A percentile compares a stretch with the other conserved stretches of the same genome.
Conservation (phyloP, 306 rosid species). For the Lagenaria siceraria region DNA sequence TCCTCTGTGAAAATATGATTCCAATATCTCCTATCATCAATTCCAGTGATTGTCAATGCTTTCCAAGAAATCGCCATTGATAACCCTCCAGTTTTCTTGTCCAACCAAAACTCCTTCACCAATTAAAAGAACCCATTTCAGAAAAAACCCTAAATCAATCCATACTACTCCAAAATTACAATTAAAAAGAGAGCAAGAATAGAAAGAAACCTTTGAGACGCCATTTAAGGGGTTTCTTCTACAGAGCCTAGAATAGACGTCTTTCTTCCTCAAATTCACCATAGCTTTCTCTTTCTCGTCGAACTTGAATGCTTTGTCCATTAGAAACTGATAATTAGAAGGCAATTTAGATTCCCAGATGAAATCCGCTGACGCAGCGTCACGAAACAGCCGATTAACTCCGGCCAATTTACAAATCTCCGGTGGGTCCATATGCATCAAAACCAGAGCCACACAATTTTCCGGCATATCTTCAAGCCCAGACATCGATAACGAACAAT, state of each 20-base stretch:
- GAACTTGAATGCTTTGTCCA: conserved; percentile 30
- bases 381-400: conserved; percentile 54
- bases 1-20: conserved; percentile 50
- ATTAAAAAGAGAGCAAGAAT: background rate
- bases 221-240: conserved; percentile 42
- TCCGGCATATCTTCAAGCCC: conserved; percentile 77
- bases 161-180: background rate
- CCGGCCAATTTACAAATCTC: conserved; percentile 64
- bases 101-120: conserved; percentile 66
- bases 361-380: conserved; percentile 77
- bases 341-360: conserved; percentile 85
- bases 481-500: conserved; percentile 14
- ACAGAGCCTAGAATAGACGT: conserved; percentile 57
- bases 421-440: conserved; percentile 52
- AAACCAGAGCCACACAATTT: conserved; percentile 60
- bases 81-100: conserved; percentile 52
- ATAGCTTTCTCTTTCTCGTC: conserved; percentile 8
- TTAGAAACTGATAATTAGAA: conserved; percentile 42
- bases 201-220: conserved; percentile 48
- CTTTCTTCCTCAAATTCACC: conserved; percentile 40
- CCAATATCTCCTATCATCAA: conserved; percentile 94
- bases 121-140: background rate
- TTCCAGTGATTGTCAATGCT: conserved; percentile 70
- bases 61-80: conserved; percentile 57
- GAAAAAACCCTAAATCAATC: background rate